Percentiles rank a stretch among this genome's conserved stretches.
Evolutionary conservation across 768 basidiomycete genomes (phyloP).

Genomic region (Tricholoma sp.): DNA sequence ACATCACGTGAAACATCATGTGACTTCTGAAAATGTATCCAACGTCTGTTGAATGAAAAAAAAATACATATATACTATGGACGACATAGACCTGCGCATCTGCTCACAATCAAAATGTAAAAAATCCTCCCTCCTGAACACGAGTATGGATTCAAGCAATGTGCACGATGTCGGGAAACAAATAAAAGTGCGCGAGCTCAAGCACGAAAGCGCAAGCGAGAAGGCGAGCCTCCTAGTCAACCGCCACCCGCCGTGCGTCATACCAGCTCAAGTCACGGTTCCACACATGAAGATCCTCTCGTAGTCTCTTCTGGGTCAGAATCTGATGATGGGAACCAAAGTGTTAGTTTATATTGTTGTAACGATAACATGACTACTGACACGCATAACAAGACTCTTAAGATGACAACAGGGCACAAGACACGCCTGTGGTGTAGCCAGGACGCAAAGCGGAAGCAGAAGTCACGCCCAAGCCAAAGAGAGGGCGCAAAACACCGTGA

Average conservation of each 20-base stretch:
- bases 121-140: not conserved
- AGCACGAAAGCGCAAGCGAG: not conserved
- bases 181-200: not conserved
- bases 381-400: too few relatives aligned
- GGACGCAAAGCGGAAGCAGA: not conserved
- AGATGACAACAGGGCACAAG: not conserved
- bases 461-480: not conserved
- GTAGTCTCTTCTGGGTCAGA: too few relatives aligned
- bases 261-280: too few relatives aligned
- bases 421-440: not conserved
- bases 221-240: not conserved
- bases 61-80: not conserved
- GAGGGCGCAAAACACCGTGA: not conserved
- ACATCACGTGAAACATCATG: not conserved
- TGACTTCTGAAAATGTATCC: not conserved
- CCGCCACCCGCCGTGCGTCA: not conserved
- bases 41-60: not conserved
- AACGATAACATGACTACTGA: too few relatives aligned
- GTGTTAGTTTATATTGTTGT: too few relatives aligned
- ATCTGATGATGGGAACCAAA: too few relatives aligned
- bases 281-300: too few relatives aligned
- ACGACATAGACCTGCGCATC: not conserved
- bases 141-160: not conserved
- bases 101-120: not conserved
- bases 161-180: not conserved